Percentiles rank a stretch among this genome's conserved stretches.
phyloP scores from a whole-genome alignment of 2,329 filamentous ascomycete species.

The Ilyonectria destructans region DNA sequence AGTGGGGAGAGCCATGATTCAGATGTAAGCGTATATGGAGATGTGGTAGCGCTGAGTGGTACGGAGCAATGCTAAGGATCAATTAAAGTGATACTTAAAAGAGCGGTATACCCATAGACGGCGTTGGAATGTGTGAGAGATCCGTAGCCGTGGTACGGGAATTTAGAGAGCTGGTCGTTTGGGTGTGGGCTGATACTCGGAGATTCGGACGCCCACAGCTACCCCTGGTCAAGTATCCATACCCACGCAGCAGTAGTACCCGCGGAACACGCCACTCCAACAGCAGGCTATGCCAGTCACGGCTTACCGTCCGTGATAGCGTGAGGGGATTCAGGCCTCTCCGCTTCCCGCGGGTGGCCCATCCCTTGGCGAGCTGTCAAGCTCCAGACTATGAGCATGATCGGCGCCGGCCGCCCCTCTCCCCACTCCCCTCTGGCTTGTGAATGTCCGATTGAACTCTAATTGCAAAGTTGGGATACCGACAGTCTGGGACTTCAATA shows the following conservation, averaged over 20 bases:
- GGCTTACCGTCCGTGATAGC: conserved; percentile 17
- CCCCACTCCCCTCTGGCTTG: not conserved
- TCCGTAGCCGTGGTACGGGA: not conserved
- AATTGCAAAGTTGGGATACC: not conserved
- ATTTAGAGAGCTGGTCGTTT: not conserved
- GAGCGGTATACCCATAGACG: not conserved
- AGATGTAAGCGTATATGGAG: not conserved
- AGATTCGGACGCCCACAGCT: not conserved
- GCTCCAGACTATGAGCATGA: not conserved
- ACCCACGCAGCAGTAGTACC: not conserved
- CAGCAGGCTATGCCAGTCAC: conserved; percentile 6
- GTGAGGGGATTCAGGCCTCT: not conserved
- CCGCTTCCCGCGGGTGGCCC: not conserved
- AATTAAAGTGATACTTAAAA: not conserved
- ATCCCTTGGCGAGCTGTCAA: not conserved
- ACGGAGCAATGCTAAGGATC: not conserved
- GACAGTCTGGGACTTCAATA: not conserved
- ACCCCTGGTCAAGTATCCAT: conserved; percentile 1
- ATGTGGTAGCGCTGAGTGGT: no score
- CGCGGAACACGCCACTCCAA: conserved; percentile 26
- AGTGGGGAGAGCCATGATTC: conserved; percentile 38
- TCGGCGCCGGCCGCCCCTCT: not conserved
- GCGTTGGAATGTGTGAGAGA: not conserved
- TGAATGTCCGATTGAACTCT: not conserved
- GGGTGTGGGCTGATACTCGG: conserved; percentile 19